Conservation (phyloP, 1,284 basidiomycete species). For the Leccinum angustisporum region DNA sequence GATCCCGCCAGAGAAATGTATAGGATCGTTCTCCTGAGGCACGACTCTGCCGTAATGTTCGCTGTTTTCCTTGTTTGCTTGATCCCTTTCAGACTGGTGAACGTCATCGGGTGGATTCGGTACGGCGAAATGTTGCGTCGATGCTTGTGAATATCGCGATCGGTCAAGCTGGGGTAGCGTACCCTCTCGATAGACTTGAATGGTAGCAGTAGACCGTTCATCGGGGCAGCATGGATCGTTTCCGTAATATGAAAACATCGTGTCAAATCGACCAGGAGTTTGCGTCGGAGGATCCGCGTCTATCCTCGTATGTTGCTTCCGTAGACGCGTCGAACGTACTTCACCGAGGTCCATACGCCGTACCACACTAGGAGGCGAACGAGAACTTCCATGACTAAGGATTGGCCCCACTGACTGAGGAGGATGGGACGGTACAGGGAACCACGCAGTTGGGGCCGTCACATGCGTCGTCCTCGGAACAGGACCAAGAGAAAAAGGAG, state of each 20-base stretch:
- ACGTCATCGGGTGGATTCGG: constrained; percentile 18
- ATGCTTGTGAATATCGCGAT: constrained; percentile 15
- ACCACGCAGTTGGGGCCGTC: constrained; percentile 18
- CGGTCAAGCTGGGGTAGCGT: constrained; percentile 12
- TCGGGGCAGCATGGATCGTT: constrained; percentile 11
- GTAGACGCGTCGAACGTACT: constrained; percentile 39
- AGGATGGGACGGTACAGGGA: constrained; percentile 10
- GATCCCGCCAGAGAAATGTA: constrained; percentile 35
- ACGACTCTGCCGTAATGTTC: constrained; percentile 10
- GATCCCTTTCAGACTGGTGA: constrained; percentile 21
- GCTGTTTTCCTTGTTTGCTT: constrained; percentile 56
- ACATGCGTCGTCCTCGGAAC: constrained; percentile 9
- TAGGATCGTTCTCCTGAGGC: constrained; percentile 24
- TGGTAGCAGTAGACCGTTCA: constrained; percentile 6
- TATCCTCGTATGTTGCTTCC: constrained; percentile 41
- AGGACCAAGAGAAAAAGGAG: constrained; percentile 11
- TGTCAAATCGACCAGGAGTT: constrained; percentile 44
- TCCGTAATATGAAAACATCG: constrained; percentile 30
- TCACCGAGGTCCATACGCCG: constrained; percentile 6
- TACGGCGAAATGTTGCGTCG: constrained; percentile 9
- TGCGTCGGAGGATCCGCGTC: constrained; percentile 39
- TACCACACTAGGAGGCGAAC: constrained; percentile 9
- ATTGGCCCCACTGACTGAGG: constrained; percentile 15
- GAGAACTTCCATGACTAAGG: constrained; percentile 11
- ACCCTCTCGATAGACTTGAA: constrained; percentile 16